Base-by-base conservation (phyloP, 495 filamentous ascomycete species). In the Annulohypoxylon stygium region DNA sequence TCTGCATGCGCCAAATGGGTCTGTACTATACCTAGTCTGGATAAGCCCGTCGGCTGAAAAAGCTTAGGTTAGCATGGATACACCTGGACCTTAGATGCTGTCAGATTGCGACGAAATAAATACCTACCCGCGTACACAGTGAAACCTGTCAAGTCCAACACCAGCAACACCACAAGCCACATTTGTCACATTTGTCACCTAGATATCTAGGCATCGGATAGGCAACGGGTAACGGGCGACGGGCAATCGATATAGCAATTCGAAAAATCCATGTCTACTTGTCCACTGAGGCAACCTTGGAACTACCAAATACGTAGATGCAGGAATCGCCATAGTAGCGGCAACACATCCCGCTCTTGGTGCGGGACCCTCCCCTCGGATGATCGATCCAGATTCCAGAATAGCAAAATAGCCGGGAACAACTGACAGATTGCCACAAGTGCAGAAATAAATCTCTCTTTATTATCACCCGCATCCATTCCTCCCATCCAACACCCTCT, bases 321-420 rank as follows among this genome's bases (percentile, higher is more conserved):
- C 61, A 69, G 61, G 51, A 73, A 61, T 69, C 65, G 26, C 53
- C 55, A 36, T 65, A 65, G 58, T 30, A 73, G 71, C 61, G 71
- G 71, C 69, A 63, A 73, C 47, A 18, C 47, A 61, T 73, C 61
- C 71, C 61, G 71, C 71, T 69, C 47, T 65, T 69, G 61, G 65
- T 73, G 69, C 55, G 45, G 43, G 61, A 25, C 57, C 39, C 23
- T 45, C 45, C n/a, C n/a, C 43, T 65, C 59, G 47, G 33, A 57
- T 14, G 37, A 33, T 11, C 45, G 39, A 51, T 67, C 61, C 51
- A 55, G 50, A 41, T 53, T 54, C 50, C 41, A 34, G 62, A 70
- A 66, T 69, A 74, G 61, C 66, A 34, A 66, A 70, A 66, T 69
- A 74, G 61, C 66, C 66, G 55, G 66, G 55, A 59, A 67, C 59